phyloP scores from a whole-genome alignment of 2,329 filamentous ascomycete genomes.

The Seiridium cupressi region DNA sequence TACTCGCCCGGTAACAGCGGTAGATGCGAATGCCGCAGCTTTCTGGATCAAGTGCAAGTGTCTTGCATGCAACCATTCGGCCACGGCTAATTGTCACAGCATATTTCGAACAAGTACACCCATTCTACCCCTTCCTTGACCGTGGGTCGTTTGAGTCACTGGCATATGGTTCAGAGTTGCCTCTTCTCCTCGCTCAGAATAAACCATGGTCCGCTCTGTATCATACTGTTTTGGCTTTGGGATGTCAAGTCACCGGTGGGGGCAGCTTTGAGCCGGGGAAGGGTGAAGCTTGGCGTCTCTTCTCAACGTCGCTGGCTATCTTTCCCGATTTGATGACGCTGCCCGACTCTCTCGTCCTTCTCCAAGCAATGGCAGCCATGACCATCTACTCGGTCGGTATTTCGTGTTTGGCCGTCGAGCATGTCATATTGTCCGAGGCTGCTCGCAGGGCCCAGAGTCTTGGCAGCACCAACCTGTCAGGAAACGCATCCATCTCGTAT shows the following conservation, averaged over 20 bases:
- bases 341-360: constrained; percentile 25
- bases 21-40: not conserved
- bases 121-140: constrained; percentile 38
- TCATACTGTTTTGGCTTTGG: constrained; percentile 34
- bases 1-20: not conserved
- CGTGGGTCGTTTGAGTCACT: constrained; percentile 31
- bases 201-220: constrained; percentile 36
- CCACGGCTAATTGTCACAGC: not conserved
- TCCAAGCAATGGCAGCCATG: constrained; percentile 31
- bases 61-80: not conserved
- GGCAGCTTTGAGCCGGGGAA: constrained; percentile 36
- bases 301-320: constrained; percentile 31
- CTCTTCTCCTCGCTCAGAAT: constrained; percentile 20
- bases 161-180: constrained; percentile 23
- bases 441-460: constrained; percentile 28
- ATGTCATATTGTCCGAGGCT: constrained; percentile 27
- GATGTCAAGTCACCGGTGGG: constrained; percentile 31
- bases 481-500: constrained; percentile 13
- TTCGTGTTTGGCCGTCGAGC: constrained; percentile 28
- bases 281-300: constrained; percentile 37
- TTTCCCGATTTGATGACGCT: constrained; percentile 31
- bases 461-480: constrained; percentile 16
- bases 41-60: constrained; percentile 8
- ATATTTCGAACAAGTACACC: constrained; percentile 38
- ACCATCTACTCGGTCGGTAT: constrained; percentile 24